Conservation (phyloP, 1,284 basidiomycete genomes). For the Sporisorium exsertum region DNA sequence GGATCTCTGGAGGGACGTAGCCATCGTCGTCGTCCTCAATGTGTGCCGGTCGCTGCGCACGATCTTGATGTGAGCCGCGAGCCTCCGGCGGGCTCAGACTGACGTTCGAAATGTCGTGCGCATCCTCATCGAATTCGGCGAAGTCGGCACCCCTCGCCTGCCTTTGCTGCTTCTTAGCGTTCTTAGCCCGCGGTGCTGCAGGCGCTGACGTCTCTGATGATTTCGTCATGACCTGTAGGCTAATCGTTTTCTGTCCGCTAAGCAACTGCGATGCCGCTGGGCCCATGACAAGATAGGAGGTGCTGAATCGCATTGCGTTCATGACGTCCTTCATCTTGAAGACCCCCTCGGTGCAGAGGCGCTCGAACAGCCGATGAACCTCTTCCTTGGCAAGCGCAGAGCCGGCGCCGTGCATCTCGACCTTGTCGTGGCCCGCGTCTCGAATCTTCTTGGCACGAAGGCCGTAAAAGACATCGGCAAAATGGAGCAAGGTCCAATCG, state of each 20-base stretch:
- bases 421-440: constrained; percentile 73
- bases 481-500: constrained; percentile 72
- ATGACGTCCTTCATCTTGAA: constrained; percentile 68
- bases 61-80: neutral
- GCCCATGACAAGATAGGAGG: constrained; percentile 66
- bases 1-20: constrained; percentile 23
- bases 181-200: constrained; percentile 30
- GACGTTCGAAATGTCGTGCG: constrained; percentile 52
- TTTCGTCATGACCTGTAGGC: constrained; percentile 51
- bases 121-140: constrained; percentile 39
- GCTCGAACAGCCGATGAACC: constrained; percentile 77
- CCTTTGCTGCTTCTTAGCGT: constrained; percentile 14
- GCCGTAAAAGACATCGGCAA: constrained; percentile 76
- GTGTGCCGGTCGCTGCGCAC: constrained; percentile 10
- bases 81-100: constrained; percentile 27
- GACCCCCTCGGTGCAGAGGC: constrained; percentile 72
- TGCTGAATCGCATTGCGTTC: constrained; percentile 68
- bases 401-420: constrained; percentile 75
- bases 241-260: constrained; percentile 44
- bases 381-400: constrained; percentile 73
- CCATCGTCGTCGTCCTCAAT: constrained; percentile 22
- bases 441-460: constrained; percentile 73
- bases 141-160: constrained; percentile 29
- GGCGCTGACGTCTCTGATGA: constrained; percentile 22
- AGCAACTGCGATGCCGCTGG: constrained; percentile 33